Evolutionary conservation across 208 protist genomes (phyloP).

Genomic region (Balamuthia mandrillaris): DNA sequence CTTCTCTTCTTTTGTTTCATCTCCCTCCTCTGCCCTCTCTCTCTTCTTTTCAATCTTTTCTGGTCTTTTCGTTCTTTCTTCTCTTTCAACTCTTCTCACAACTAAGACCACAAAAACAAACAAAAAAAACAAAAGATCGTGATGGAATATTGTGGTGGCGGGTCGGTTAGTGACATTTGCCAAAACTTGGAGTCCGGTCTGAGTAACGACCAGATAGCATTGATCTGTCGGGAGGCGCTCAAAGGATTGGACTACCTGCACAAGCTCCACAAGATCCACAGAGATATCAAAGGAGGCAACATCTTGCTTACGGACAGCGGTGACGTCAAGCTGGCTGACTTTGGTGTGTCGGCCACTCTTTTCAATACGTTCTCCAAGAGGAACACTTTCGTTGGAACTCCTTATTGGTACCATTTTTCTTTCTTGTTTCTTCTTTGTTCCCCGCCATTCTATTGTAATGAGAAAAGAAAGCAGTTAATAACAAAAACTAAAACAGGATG

Average conservation of each 20-base stretch:
- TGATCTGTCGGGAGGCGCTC: constrained; percentile 57
- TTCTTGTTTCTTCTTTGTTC: not conserved
- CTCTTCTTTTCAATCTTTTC: too few relatives aligned
- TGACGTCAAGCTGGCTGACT: constrained; percentile 66
- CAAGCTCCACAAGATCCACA: constrained; percentile 53
- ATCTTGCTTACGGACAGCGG: constrained; percentile 59
- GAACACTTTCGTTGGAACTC: constrained; percentile 40
- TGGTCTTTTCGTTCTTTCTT: too few relatives aligned
- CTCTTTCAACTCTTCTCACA: too few relatives aligned
- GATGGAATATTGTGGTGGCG: constrained; percentile 72
- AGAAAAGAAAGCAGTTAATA: too few relatives aligned
- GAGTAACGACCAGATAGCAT: constrained; percentile 56
- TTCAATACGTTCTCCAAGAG: constrained; percentile 33
- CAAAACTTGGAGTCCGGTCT: constrained; percentile 46
- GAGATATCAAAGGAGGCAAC: constrained; percentile 73
- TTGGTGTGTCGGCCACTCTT: constrained; percentile 49
- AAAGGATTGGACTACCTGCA: constrained; percentile 67
- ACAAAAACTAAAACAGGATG: too few relatives aligned
- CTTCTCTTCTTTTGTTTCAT: too few relatives aligned
- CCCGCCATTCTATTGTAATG: not conserved
- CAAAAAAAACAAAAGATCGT: too few relatives aligned
- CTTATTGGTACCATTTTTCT: constrained; percentile 8
- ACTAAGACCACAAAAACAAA: too few relatives aligned
- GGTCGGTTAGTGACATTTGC: constrained; percentile 67
- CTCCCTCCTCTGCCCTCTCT: too few relatives aligned